These are phyloP conservation scores for Cymbidium sinense DNA, from an alignment of 106 monocot genomes.

Conservation along the genomic window DNA sequence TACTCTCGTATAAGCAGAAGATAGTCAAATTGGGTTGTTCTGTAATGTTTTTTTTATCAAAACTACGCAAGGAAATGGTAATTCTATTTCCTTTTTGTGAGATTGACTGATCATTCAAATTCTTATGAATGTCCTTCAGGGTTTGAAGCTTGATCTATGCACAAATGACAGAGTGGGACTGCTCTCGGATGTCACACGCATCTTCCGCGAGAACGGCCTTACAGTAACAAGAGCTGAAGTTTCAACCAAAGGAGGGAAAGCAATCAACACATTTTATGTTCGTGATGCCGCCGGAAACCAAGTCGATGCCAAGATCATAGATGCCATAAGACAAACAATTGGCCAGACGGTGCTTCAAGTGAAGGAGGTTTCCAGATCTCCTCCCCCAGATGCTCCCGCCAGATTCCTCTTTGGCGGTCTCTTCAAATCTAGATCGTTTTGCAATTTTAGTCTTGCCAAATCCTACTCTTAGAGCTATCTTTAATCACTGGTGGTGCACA, in stretches of 20 bases:
- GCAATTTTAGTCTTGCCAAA: constrained; percentile 25
- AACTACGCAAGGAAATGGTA: too few species aligned
- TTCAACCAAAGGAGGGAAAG: constrained; percentile 47
- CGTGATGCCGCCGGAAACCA: constrained; percentile 52
- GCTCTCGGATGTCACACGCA: constrained; percentile 64
- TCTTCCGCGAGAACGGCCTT: constrained; percentile 69
- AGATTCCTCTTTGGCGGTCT: constrained; percentile 59
- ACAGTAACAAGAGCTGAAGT: constrained; percentile 65
- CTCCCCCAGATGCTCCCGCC: constrained; percentile 41
- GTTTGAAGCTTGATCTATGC: constrained; percentile 64
- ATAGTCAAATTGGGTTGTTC: too few species aligned
- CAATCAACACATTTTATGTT: constrained; percentile 63
- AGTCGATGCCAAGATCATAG: constrained; percentile 45
- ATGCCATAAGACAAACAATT: constrained; percentile 39
- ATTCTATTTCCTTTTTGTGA: too few species aligned
- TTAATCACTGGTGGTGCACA: neutral
- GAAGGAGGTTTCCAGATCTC: constrained; percentile 38
- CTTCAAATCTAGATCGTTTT: constrained; percentile 51
- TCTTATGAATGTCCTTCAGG: constrained; percentile 25
- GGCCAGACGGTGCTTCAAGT: constrained; percentile 58
- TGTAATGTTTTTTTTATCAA: too few species aligned
- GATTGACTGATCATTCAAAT: neutral
- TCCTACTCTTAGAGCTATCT: neutral
- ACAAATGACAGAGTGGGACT: constrained; percentile 63
- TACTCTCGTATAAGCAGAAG: too few species aligned